Evolutionary conservation across 176 grass and related monocot species (phyloP), one percentile per base, ranked within the genome.

Genomic region (Ananas comosus): DNA sequence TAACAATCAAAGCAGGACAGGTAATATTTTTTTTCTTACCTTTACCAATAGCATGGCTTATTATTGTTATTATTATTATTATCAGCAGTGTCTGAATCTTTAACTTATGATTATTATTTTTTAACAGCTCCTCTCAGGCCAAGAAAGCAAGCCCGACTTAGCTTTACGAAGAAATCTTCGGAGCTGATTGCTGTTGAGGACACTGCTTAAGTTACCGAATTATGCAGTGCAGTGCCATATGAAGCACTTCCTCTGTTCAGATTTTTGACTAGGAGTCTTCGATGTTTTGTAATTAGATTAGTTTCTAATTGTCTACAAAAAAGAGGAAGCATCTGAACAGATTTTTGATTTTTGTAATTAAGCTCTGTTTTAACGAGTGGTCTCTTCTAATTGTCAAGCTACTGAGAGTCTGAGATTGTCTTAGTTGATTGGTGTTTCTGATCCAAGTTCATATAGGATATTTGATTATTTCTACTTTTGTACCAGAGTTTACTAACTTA

Each of bases 131-230:
- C 81, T 70, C 8, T 70, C 0, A 96, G 89, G 27, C 76, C 78
- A 22, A 90, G 79, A 73, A 87, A 74, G 49, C 93, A 96, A 79
- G 83, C 89, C 58, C 79, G 59, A 27, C 93, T 92, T 12, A 81
- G 72, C 79, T 96, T 96, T 64, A 84, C 78, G 64, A 80, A 71
- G 74, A 89, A 96, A 33, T 57, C 79, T 18, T 25, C 85, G 16
- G 70, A 78, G 22, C 28, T 63, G 6, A 64, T 69, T 4, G 10
- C 74, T 61, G 16, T 86, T 19, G 77, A 87, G 9, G 67, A 53
- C n/a, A 68, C 29, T 27, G 33, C 11, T 18, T 18, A 16, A 61
- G 21, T 0, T 11, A 61, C 9, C 10, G 56, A 61, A 18, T 19
- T 61, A 61, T 61, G 17, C n/a, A 61, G 14, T 61, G 56, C 56